These are phyloP conservation scores for Neurospora intermedia DNA, from an alignment of 495 filamentous ascomycete species.

Conservation along the genomic window DNA sequence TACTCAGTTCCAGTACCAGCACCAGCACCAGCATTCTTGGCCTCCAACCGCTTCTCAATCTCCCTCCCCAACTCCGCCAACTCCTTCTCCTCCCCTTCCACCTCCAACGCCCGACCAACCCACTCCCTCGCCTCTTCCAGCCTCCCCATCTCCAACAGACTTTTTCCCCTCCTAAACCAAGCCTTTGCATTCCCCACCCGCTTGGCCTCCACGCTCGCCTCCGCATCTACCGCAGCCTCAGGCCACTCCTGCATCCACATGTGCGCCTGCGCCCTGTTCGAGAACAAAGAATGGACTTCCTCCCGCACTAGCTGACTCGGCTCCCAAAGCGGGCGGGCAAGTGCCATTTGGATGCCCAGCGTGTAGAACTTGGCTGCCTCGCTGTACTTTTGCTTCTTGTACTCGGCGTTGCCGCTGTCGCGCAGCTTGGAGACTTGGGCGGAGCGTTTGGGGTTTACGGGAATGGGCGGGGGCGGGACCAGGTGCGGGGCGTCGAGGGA, in stretches of 20 bases:
- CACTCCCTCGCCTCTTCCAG: slow-evolving; percentile 71
- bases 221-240: slow-evolving; percentile 74
- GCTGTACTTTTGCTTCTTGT: slow-evolving; percentile 59
- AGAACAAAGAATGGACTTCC: slow-evolving; percentile 67
- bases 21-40: slow-evolving; percentile 8
- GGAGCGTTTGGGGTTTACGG: slow-evolving; percentile 74
- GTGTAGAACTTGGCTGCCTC: slow-evolving; percentile 76
- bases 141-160: slow-evolving; percentile 82
- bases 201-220: slow-evolving; percentile 83
- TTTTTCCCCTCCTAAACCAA: slow-evolving; percentile 79
- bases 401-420: slow-evolving; percentile 72
- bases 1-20: no score
- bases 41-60: slow-evolving; percentile 40
- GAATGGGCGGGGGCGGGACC: slow-evolving; percentile 64
- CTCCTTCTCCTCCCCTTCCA: slow-evolving; percentile 70
- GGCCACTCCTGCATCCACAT: slow-evolving; percentile 72
- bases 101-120: slow-evolving; percentile 63
- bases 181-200: slow-evolving; percentile 79
- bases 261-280: slow-evolving; percentile 82
- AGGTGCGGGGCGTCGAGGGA: slow-evolving; percentile 42
- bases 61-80: slow-evolving; percentile 58
- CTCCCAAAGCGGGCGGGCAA: slow-evolving; percentile 76
- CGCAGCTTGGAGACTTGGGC: slow-evolving; percentile 84
- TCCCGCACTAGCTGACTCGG: slow-evolving; percentile 70
- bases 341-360: slow-evolving; percentile 77